Base-by-base conservation (phyloP, 2,329 filamentous ascomycete genomes). In the Ophiostoma fasciatum region DNA sequence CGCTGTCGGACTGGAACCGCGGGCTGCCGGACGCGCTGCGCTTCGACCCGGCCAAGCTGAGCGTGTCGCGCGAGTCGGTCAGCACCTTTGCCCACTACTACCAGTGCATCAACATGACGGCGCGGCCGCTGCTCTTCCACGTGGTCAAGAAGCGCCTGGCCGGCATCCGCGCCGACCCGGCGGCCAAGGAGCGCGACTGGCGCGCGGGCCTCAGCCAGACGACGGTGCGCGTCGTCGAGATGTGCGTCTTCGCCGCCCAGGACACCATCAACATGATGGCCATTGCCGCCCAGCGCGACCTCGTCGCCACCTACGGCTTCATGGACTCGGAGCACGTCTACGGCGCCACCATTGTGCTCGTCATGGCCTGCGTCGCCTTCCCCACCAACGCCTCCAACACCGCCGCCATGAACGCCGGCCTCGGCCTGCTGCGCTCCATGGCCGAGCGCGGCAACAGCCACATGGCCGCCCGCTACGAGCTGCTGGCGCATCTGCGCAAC, bases 41-140 rank as follows among this genome's bases (percentile, higher is more conserved):
- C 3, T 61, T 69, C 30, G 60, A 69, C 42, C 64, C 64, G 12
- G 54, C n/a, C n/a, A n/a, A n/a, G n/a, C n/a, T n/a, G n/a, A n/a
- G 52, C 2, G 58, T 43, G 6, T 45, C 46, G 8, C 39, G 46
- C 13, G 45, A 46, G 29, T 41, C 39, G 30, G 41, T 46, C 4
- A 66, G 63, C 2, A 64, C 62, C 3, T 62, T 66, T 35, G 49
- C 68, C 15, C 67, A 72, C 42, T 71, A 70, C 43, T 69, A 69
- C 41, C 66, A 69, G 29, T 71, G 68, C 46, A 61, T 71, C 45
- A 69, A 70, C 44, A 71, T 72, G 66, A 68, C 66, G 0, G 63
- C 61, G 1, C 54, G 68, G 5, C 68, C 68, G 1, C 50, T 71
- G 17, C 54, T 72, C 0, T 68, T 70, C 40, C 61, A 68, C 42